Evolutionary conservation across 202 grass and related monocot genomes (phyloP).

Genomic region (Musa balbisiana): DNA sequence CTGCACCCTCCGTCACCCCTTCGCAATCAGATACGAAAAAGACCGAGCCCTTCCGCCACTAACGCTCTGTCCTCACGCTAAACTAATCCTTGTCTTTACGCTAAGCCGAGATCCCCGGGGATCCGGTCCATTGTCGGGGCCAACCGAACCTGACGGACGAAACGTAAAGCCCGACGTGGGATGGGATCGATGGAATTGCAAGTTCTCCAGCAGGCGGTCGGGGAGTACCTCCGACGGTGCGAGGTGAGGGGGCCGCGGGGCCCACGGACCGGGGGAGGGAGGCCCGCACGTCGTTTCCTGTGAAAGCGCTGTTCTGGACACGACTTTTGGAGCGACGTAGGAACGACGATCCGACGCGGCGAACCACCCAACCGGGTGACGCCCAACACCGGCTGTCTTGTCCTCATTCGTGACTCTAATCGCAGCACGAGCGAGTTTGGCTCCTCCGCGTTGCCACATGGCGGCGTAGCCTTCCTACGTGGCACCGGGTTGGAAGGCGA

Average conservation of each 20-base stretch:
- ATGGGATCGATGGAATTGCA: neutral
- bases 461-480: conserved; percentile 11
- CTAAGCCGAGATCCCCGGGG: neutral
- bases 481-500: conserved; percentile 13
- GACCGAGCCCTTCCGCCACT: neutral
- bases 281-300: neutral
- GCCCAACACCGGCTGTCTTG: too few relatives aligned
- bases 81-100: neutral
- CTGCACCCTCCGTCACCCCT: neutral
- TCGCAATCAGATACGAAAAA: neutral
- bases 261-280: neutral
- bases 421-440: neutral
- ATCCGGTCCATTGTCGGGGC: neutral
- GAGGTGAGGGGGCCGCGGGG: neutral
- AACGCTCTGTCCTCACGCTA: neutral
- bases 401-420: neutral
- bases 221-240: too few relatives aligned
- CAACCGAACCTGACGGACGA: neutral
- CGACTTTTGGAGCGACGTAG: neutral
- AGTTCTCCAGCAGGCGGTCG: neutral
- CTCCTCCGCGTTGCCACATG: conserved; percentile 7
- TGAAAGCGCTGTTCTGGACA: neutral
- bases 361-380: too few relatives aligned
- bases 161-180: neutral
- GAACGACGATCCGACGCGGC: too few relatives aligned